Evolutionary conservation across 1,284 basidiomycete species (phyloP), one percentile per base, ranked within the genome.

Genomic region (Apiotrichum brassicae): DNA sequence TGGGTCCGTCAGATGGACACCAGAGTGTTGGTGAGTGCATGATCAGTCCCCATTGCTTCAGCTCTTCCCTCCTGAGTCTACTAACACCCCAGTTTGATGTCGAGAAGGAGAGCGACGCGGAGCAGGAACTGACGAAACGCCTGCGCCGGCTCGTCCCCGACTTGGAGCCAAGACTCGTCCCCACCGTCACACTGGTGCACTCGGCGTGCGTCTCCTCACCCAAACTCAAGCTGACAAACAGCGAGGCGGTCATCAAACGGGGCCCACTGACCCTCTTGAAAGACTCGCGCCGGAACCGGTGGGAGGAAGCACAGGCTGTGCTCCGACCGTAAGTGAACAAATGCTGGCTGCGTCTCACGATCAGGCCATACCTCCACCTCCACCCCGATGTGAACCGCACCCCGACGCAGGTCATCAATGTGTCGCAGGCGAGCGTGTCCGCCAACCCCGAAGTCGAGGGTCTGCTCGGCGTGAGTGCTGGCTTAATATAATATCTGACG

Each of bases 231-330:
- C 50, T 49, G 28, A 35, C 45, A 28, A 51, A 16, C 59, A 92
- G 88, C 57, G 86, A 92, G 63, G 81, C 80, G 23, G 79, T 85
- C 6, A 86, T 87, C 13, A 93, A 91, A 77, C 85, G 84, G 64
- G 92, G 92, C 6, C 77, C 85, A 64, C 75, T 97, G 43, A 75
- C 82, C 69, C 80, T 93, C 54, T 78, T 97, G 53, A 79, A 79
- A 23, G 84, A 95, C 66, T 86, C 90, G 7, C 81, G 79, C 28
- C 81, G 82, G 56, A 83, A 91, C 64, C 68, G 76, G 18, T 97
- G 94, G 93, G 81, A 83, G 57, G 82, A 81, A 64, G 77, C 84
- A 38, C 90, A 86, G 82, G 92, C 94, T 66, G 86, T 91, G 13
- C 77, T 97, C n/a, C 81, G 83, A 66, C 81, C 91, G 89, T 88